Conservation (phyloP, 2,329 filamentous ascomycete species). For the Diaporthe sp. region DNA sequence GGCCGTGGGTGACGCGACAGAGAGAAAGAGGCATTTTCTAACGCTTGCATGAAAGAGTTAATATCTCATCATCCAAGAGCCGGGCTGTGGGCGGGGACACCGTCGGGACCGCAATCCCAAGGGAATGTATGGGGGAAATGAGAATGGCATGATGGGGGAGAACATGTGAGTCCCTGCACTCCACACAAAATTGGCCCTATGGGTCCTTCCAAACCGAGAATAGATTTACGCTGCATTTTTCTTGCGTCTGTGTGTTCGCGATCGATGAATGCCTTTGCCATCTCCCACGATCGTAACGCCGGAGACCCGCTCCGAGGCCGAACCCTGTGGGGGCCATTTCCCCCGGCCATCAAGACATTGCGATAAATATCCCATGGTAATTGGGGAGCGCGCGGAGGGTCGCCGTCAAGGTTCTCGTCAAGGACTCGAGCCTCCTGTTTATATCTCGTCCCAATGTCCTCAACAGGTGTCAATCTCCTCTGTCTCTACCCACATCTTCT, state of each 20-base stretch:
- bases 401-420: background rate
- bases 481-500: background rate
- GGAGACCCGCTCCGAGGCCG: conserved; percentile 10
- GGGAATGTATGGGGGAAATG: conserved; percentile 14
- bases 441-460: background rate
- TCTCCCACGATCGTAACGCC: background rate
- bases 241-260: conserved; percentile 11
- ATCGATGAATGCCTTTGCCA: background rate
- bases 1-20: background rate
- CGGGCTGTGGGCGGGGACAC: conserved; percentile 34
- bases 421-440: background rate
- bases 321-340: conserved; percentile 20
- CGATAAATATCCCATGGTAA: conserved; percentile 9
- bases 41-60: background rate
- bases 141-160: conserved; percentile 18
- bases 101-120: conserved; percentile 41
- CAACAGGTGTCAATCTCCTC: conserved; percentile 16
- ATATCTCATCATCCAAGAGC: conserved; percentile 2
- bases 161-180: conserved; percentile 9
- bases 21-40: background rate
- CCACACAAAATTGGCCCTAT: conserved; percentile 1
- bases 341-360: conserved; percentile 9
- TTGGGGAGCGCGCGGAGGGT: background rate
- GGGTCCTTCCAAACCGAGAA: conserved; percentile 1
- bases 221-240: background rate